Base-by-base conservation (phyloP, 306 rosid species). In the Gillenia trifoliata region DNA sequence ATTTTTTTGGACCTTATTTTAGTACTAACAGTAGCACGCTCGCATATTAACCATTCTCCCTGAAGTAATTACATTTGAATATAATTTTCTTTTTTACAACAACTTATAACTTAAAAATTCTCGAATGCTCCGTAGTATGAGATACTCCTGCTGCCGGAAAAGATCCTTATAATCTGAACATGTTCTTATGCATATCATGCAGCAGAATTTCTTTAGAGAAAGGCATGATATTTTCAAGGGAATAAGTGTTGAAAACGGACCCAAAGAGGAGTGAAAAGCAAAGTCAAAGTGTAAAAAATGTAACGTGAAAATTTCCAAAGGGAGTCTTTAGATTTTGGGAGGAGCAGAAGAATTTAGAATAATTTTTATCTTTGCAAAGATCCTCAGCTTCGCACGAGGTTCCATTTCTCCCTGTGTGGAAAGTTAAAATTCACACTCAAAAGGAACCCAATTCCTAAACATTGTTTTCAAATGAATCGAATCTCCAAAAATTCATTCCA, bases 381-480 rank as follows among this genome's bases (percentile, higher is more conserved):
- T 84, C 52, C 19, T 45, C 77, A 72, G 63, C 68, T 62, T 75
- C 78, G 70, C 80, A 65, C 79, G 26, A 43, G 74, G 25, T 69
- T 75, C 26, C 36, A 47, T 4, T 65, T 70, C 13, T 78, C 47
- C 65, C 78, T 77, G 56, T 75, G 15, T 67, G 80, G 29, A 49
- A 78, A 30, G 66, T 78, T 60, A 38, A 43, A 41, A 45, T 16
- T 54, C 70, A 52, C 26, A 54, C 76, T 12, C 36, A 20, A 70
- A 30, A 65, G 34, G 81, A 80, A 82, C 87, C 88, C 61, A 81
- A 76, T 81, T 87, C 89, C 80, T 56, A 2, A 80, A 30, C 40
- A n/a, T 59, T 79, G 74, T 63, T 75, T 80, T 29, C 77, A 71
- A 79, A 34, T 26, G 52, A 64, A 77, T 36, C 59, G 54, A 82